Percentiles rank a stretch among this genome's conserved stretches.
Evolutionary conservation across 805 yeast genomes (phyloP).

Genomic region (Torulaspora delbrueckii): DNA sequence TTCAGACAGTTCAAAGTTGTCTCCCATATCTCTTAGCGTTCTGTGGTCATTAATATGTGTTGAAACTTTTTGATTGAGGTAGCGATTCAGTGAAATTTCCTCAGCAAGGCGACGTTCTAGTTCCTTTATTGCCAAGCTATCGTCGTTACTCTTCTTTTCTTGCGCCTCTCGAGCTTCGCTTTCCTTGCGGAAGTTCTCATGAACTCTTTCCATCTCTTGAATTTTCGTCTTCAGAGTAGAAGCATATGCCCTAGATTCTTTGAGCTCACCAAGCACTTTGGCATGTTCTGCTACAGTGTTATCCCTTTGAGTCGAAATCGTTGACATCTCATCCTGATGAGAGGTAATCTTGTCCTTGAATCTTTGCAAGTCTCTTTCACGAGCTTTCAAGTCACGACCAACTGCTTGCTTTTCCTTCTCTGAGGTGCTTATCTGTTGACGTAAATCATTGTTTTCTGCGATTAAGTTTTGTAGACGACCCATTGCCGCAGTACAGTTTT

Average conservation of each 20-base stretch:
- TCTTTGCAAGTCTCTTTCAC: conserved; percentile 35
- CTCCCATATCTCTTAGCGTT: conserved; percentile 10
- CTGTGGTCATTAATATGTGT: conserved; percentile 1
- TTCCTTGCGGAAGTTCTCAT: conserved; percentile 34
- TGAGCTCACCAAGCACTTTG: conserved; percentile 27
- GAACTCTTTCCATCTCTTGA: conserved; percentile 43
- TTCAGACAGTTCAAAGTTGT: conserved; percentile 7
- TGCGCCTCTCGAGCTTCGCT: background rate
- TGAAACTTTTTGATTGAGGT: conserved; percentile 30
- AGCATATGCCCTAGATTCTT: conserved; percentile 27
- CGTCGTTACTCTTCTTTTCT: conserved; percentile 34
- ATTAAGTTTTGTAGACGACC: conserved; percentile 37
- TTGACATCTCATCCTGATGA: conserved; percentile 27
- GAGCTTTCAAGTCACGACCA: conserved; percentile 35
- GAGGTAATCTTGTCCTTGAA: conserved; percentile 26
- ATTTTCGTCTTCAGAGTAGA: conserved; percentile 23
- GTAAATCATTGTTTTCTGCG: conserved; percentile 43
- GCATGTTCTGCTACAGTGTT: conserved; percentile 29
- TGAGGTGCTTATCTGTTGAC: conserved; percentile 37
- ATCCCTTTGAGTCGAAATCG: conserved; percentile 33
- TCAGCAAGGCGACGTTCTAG: conserved; percentile 34
- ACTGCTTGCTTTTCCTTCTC: conserved; percentile 37
- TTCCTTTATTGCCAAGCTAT: conserved; percentile 31
- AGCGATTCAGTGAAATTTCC: conserved; percentile 32
- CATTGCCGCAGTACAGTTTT: conserved; percentile 35